These are phyloP conservation scores for Candida morakotiae DNA, from an alignment of 805 yeast genomes.

Conservation along the genomic window DNA sequence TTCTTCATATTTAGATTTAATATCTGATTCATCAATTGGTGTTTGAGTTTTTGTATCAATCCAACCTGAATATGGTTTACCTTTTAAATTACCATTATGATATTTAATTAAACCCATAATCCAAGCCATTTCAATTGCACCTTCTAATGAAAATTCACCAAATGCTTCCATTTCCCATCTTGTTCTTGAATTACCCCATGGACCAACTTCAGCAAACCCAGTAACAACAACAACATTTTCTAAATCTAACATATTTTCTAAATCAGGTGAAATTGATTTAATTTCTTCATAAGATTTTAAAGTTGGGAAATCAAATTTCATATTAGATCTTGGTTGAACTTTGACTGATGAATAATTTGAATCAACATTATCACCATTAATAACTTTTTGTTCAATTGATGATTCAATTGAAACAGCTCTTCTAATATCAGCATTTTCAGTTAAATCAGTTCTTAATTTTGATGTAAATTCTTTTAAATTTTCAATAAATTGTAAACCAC, in stretches of 20 bases:
- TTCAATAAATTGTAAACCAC: constrained; percentile 93
- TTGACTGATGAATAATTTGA: constrained; percentile 73
- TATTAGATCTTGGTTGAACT: constrained; percentile 91
- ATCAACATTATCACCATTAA: constrained; percentile 85
- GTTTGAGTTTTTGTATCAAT: constrained; percentile 88
- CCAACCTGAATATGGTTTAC: constrained; percentile 95
- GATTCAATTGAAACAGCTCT: constrained; percentile 94
- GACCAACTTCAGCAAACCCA: constrained; percentile 98
- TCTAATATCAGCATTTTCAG: constrained; percentile 86
- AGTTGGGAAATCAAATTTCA: constrained; percentile 89
- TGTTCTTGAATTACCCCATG: constrained; percentile 99
- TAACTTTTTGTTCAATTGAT: constrained; percentile 79
- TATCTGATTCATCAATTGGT: constrained; percentile 93
- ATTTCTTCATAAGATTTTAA: constrained; percentile 74
- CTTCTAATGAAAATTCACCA: constrained; percentile 95
- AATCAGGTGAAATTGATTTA: constrained; percentile 62
- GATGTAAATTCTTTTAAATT: constrained; percentile 86
- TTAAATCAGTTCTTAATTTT: constrained; percentile 69
- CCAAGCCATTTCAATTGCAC: constrained; percentile 99
- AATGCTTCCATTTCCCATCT: constrained; percentile 99
- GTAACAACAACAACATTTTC: constrained; percentile 92
- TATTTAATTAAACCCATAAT: constrained; percentile 97
- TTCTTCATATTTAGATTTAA: constrained; percentile 87
- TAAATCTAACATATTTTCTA: constrained; percentile 88
- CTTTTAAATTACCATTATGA: constrained; percentile 86